Base-by-base conservation (phyloP, 768 basidiomycete species). In the Infundibulicybe gibba region DNA sequence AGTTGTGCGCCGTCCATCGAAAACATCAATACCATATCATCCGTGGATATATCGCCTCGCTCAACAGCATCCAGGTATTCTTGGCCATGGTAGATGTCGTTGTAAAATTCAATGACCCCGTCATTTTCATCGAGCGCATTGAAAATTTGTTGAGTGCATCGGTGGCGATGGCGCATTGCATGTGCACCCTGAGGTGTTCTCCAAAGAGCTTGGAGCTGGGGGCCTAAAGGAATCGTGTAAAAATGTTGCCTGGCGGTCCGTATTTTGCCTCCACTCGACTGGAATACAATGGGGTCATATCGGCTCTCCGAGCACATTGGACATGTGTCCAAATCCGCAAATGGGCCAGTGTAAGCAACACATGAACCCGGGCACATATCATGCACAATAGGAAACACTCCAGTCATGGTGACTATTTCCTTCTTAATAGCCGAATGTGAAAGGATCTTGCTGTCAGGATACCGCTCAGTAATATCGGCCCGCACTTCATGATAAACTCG, bases 191-290 rank as follows among this genome's bases (percentile, higher is more conserved):
- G 48, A 3, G 44, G 50, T 2, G 44, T 52, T 0, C 61, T 33
- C n/a, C 55, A 59, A 1, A 68, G 40, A 0, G 70, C 66, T 41
- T 79, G 77, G 0, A 77, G 49, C 20, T 69, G 66, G 0, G 71
- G 71, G 1, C 73, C 72, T 12, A 77, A 17, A 0, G 66, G 70
- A 2, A 79, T 64, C 0, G 73, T 77, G 0, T 47, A 49, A 43
- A 72, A 72, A 4, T 61, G 51, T 6, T 65, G 58, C 0, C 54
- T 0, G 69, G 50, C 1, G 44, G 20, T 16, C 47, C 6, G 25
- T 0, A 59, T 35, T 10, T 44, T 50, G 25, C 16, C 43, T 45
- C 6, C 46, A 47, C 9, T 45, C n/a, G n/a, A n/a, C n/a, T n/a
- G n/a, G n/a, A n/a, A n/a, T 12, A 49, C 17, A n/a, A 37, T 15